These are phyloP conservation scores for Ocimum tenuiflorum DNA, from an alignment of 257 asterid genomes.

Conservation along the genomic window DNA sequence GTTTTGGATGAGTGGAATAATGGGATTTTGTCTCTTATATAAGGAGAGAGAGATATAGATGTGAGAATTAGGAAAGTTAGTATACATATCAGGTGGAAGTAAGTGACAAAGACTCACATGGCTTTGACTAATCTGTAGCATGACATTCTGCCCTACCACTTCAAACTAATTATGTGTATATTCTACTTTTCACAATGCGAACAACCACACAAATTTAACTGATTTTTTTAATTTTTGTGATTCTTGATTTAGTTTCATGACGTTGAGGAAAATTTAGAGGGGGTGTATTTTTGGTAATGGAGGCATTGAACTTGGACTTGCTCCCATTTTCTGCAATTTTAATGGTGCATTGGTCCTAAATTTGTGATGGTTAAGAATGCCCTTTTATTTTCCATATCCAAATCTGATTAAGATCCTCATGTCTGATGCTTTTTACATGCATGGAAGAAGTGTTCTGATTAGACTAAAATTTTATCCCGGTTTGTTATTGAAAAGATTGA, in stretches of 20 bases:
- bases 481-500: too few species aligned
- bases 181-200: constrained; percentile 9
- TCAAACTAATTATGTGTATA: background rate
- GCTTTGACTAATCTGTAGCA: constrained; percentile 53
- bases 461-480: too few species aligned
- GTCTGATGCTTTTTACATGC: too few species aligned
- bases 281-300: constrained; percentile 10
- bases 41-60: background rate
- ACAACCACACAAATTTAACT: constrained; percentile 18
- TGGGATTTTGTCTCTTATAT: background rate
- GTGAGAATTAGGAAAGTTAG: constrained; percentile 29
- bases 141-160: constrained; percentile 62
- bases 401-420: too few species aligned
- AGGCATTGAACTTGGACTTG: constrained; percentile 37
- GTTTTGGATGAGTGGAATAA: background rate
- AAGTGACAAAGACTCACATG: constrained; percentile 52
- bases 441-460: too few species aligned
- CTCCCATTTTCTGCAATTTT: background rate
- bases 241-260: constrained; percentile 13
- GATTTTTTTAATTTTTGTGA: background rate
- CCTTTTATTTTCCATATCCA: too few species aligned
- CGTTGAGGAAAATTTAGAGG: constrained; percentile 11
- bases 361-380: too few species aligned
- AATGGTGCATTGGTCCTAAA: too few species aligned
- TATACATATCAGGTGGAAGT: constrained; percentile 43